A percentile compares a stretch with the other conserved stretches of the same genome.
These are phyloP conservation scores for Fusarium sp. DNA, from an alignment of 2,329 filamentous ascomycete genomes.

Conservation along the genomic window DNA sequence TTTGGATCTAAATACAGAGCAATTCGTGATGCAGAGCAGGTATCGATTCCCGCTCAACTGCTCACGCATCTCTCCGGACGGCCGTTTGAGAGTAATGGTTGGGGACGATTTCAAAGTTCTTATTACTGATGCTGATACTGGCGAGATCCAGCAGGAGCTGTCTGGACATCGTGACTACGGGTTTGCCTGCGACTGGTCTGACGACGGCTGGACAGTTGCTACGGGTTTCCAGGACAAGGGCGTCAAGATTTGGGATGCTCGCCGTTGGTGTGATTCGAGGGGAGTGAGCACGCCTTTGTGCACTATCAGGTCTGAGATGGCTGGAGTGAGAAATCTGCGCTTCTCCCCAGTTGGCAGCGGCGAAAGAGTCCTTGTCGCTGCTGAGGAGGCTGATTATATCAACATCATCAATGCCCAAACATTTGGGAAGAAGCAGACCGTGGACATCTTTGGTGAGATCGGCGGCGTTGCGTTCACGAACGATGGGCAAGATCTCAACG, in stretches of 20 bases:
- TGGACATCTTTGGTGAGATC: constrained; percentile 81
- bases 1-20: constrained; percentile 69
- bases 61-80: constrained; percentile 76
- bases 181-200: constrained; percentile 84
- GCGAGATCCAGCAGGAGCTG: constrained; percentile 67
- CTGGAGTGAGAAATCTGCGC: constrained; percentile 74
- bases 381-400: constrained; percentile 80
- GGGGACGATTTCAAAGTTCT: constrained; percentile 74
- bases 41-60: constrained; percentile 78
- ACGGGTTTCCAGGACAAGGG: constrained; percentile 81
- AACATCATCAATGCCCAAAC: constrained; percentile 76
- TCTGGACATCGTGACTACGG: constrained; percentile 75
- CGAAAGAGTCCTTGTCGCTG: constrained; percentile 73
- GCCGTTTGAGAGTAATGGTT: constrained; percentile 77
- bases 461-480: constrained; percentile 75
- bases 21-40: constrained; percentile 62
- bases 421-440: constrained; percentile 73
- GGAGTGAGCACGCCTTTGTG: constrained; percentile 61
- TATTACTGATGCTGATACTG: constrained; percentile 76
- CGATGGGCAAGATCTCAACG: constrained; percentile 74
- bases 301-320: constrained; percentile 72
- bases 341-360: constrained; percentile 80
- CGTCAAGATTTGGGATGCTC: constrained; percentile 81
- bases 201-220: constrained; percentile 79
- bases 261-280: constrained; percentile 70